phyloP scores from a whole-genome alignment of 805 yeast species.

The Yamadazyma nakazawae region DNA sequence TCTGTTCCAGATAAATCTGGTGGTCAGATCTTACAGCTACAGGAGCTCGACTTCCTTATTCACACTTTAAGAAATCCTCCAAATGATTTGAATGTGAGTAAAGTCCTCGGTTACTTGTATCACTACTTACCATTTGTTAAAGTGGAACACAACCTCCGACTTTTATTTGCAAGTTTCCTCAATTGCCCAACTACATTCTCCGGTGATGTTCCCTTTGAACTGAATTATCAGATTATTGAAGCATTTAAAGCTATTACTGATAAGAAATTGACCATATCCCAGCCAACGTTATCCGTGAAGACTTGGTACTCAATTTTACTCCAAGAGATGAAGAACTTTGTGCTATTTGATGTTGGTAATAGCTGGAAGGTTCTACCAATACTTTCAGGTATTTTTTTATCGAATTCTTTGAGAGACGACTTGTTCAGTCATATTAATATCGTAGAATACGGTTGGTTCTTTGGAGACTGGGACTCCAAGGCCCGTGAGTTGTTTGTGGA shows the following conservation, averaged over 20 bases:
- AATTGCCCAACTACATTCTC: conserved; percentile 38
- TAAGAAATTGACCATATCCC: conserved; percentile 44
- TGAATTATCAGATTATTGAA: conserved; percentile 41
- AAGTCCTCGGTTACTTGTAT: conserved; percentile 44
- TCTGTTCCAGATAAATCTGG: not conserved
- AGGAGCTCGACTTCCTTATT: conserved; percentile 47
- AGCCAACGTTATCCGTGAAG: conserved; percentile 46
- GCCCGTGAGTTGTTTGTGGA: conserved; percentile 26
- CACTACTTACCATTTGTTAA: conserved; percentile 51
- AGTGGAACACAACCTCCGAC: conserved; percentile 42
- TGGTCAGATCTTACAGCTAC: conserved; percentile 16
- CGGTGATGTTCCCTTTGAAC: conserved; percentile 21
- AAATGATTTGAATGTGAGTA: conserved; percentile 25
- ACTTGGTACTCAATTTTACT: conserved; percentile 39
- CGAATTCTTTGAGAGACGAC: conserved; percentile 33
- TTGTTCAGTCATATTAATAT: conserved; percentile 26
- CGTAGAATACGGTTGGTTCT: conserved; percentile 29
- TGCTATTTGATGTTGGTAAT: conserved; percentile 25
- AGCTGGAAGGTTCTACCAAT: conserved; percentile 50
- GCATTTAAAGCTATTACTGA: conserved; percentile 45
- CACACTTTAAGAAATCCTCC: conserved; percentile 43
- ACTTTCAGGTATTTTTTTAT: conserved; percentile 42
- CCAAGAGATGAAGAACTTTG: conserved; percentile 33
- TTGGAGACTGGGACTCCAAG: conserved; percentile 32
- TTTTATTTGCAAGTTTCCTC: conserved; percentile 44